These are phyloP conservation scores for Cryphonectria radicalis DNA, from an alignment of 2,329 filamentous ascomycete species.

Conservation along the genomic window DNA sequence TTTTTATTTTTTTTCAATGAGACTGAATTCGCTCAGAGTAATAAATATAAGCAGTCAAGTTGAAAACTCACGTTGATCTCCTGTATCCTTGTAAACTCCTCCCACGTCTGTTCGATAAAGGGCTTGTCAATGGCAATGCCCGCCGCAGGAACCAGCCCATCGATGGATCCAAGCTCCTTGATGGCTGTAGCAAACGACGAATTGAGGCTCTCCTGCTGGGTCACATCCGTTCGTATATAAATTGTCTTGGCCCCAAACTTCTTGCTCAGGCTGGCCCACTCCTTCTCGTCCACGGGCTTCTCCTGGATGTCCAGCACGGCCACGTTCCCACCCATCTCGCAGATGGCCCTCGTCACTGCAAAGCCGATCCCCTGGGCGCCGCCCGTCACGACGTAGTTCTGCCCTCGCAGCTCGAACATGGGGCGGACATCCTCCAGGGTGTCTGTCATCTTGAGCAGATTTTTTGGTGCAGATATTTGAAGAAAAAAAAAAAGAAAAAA, in stretches of 20 bases:
- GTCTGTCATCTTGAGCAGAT: constrained; percentile 21
- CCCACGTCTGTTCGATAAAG: constrained; percentile 49
- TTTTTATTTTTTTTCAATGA: neutral
- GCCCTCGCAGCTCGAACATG: constrained; percentile 40
- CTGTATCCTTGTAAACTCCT: constrained; percentile 45
- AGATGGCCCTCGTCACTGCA: constrained; percentile 43
- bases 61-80: constrained; percentile 45
- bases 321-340: constrained; percentile 47
- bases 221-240: constrained; percentile 41
- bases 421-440: constrained; percentile 36
- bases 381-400: constrained; percentile 45
- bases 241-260: constrained; percentile 34
- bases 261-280: constrained; percentile 34
- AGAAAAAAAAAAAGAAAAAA: too few relatives aligned
- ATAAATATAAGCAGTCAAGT: too few relatives aligned
- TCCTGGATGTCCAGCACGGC: constrained; percentile 42
- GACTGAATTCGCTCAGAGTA: neutral
- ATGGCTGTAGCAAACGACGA: constrained; percentile 35
- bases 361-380: constrained; percentile 47
- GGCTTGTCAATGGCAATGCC: constrained; percentile 50
- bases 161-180: constrained; percentile 35
- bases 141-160: constrained; percentile 41
- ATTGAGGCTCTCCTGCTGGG: constrained; percentile 37
- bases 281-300: constrained; percentile 35
- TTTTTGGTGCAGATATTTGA: neutral